phyloP scores from a whole-genome alignment of 345 rosid genomes.

The Brassica rapa region DNA sequence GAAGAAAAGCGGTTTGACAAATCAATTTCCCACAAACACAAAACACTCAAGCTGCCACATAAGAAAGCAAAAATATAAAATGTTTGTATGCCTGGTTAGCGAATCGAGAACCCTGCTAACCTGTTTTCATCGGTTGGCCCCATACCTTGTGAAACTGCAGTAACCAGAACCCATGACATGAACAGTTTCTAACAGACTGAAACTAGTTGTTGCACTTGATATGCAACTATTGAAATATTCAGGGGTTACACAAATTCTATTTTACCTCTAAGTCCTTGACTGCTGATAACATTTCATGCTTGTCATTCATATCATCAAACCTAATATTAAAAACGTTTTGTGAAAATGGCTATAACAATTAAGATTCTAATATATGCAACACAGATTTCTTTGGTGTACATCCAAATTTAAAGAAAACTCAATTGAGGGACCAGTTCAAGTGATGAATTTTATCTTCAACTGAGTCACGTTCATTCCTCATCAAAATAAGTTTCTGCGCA shows the following conservation, averaged over 20 bases:
- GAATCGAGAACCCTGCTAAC: conserved; percentile 95
- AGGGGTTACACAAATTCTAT: not conserved
- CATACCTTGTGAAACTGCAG: conserved; percentile 86
- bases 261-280: conserved; percentile 69
- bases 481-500: conserved; percentile 68
- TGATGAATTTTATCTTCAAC: conserved; percentile 90
- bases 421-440: conserved; percentile 83
- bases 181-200: not conserved
- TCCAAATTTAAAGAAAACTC: conserved; percentile 33
- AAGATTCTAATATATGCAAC: not conserved
- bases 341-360: not conserved
- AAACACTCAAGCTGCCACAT: not conserved
- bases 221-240: not conserved
- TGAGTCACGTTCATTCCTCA: conserved; percentile 79
- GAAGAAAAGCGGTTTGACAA: not conserved
- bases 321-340: conserved; percentile 44
- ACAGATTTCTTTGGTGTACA: not conserved
- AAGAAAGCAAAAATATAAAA: not conserved
- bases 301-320: conserved; percentile 55
- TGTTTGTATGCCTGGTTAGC: conserved; percentile 77
- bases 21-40: not conserved
- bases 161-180: not conserved
- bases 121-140: conserved; percentile 99
- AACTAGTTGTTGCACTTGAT: not conserved
- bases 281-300: conserved; percentile 43